Evolutionary conservation across 257 asterid species (phyloP).

Genomic region (Paulownia fortunei): DNA sequence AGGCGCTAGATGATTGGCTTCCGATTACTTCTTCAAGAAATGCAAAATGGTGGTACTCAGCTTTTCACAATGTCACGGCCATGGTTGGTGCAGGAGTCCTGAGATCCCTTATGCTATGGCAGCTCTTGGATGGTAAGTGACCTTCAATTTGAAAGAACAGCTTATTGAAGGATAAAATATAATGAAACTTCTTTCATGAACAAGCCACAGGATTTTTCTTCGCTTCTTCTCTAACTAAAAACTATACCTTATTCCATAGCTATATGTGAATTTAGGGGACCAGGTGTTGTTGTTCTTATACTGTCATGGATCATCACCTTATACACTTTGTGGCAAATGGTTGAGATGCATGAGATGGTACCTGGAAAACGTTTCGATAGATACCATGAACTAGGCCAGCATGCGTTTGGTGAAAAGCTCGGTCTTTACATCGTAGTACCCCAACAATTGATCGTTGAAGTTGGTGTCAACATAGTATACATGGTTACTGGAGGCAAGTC

Average conservation of each 20-base stretch:
- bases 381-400: conserved; percentile 68
- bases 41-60: conserved; percentile 62
- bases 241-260: not conserved
- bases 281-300: conserved; percentile 46
- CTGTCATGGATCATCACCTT: conserved; percentile 61
- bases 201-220: not conserved
- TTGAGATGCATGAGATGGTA: conserved; percentile 73
- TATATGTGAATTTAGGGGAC: conserved; percentile 47
- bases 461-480: conserved; percentile 57
- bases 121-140: conserved; percentile 49
- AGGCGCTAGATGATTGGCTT: conserved; percentile 56
- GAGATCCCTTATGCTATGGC: conserved; percentile 57
- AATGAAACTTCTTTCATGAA: not conserved
- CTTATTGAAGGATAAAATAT: not conserved
- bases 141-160: not conserved
- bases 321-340: conserved; percentile 72
- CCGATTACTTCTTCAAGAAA: conserved; percentile 57
- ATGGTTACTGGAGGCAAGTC: conserved; percentile 68
- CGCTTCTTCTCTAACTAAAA: not conserved
- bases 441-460: conserved; percentile 56
- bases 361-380: conserved; percentile 65
- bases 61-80: conserved; percentile 59
- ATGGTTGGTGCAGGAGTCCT: conserved; percentile 63
- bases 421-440: conserved; percentile 56
- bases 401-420: conserved; percentile 57